These are phyloP conservation scores for Tetrapisispora phaffii DNA, from an alignment of 805 yeast species.

Conservation along the genomic window DNA sequence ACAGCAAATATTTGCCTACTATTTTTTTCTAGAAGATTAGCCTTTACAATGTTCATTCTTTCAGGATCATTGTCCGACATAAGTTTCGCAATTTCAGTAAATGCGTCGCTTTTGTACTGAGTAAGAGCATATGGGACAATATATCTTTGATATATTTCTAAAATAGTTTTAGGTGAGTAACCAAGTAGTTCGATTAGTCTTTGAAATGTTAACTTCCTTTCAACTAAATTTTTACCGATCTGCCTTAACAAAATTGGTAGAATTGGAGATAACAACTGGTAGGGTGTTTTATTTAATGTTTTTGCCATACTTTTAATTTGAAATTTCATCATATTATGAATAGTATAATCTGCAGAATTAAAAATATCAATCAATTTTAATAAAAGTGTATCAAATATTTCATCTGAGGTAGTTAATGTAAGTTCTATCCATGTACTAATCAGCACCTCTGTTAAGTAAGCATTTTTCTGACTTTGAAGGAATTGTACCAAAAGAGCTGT, in stretches of 20 bases:
- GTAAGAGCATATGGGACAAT: conserved; percentile 71
- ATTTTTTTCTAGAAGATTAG: conserved; percentile 18
- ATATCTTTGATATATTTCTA: conserved; percentile 58
- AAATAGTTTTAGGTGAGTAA: conserved; percentile 49
- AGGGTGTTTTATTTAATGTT: conserved; percentile 52
- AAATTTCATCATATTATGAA: conserved; percentile 55
- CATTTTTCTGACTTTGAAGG: conserved; percentile 31
- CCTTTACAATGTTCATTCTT: conserved; percentile 15
- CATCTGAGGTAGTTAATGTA: conserved; percentile 54
- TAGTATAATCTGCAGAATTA: conserved; percentile 52
- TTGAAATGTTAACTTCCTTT: conserved; percentile 44
- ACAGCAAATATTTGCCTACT: conserved; percentile 30
- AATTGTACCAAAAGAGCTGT: conserved; percentile 37
- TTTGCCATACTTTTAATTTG: conserved; percentile 51
- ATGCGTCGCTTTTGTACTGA: conserved; percentile 50
- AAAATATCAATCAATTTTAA: conserved; percentile 56
- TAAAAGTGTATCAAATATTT: conserved; percentile 54
- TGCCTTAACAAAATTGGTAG: conserved; percentile 61
- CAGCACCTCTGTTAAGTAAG: conserved; percentile 48
- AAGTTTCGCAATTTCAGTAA: conserved; percentile 31
- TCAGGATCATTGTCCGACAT: conserved; percentile 19
- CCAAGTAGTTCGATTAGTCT: conserved; percentile 58
- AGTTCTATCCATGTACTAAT: conserved; percentile 56
- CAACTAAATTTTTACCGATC: conserved; percentile 44
- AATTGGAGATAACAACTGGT: conserved; percentile 71